A percentile compares a stretch with the other conserved stretches of the same genome.
Conservation (phyloP, 257 asterid genomes). For the Scutellaria galericulata region DNA sequence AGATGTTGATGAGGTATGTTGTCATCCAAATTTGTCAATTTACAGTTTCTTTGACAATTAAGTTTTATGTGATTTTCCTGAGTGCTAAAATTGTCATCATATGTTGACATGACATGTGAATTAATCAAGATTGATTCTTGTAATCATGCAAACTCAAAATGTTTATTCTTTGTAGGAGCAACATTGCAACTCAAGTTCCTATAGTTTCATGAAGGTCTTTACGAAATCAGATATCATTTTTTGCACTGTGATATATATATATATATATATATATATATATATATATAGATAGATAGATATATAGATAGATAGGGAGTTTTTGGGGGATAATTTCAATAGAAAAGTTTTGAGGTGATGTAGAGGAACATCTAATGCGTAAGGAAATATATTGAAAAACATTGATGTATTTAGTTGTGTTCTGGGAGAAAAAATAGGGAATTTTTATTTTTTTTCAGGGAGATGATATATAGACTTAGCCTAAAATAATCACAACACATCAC, state of each 20-base stretch:
- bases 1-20: slow-evolving; percentile 92
- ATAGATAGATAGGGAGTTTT: too few species aligned
- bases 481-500: too few species aligned
- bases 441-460: too few species aligned
- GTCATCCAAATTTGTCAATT: background rate
- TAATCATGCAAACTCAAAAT: slow-evolving; percentile 7
- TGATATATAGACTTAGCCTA: too few species aligned
- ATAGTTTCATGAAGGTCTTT: background rate
- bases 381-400: too few species aligned
- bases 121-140: background rate
- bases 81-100: slow-evolving; percentile 2
- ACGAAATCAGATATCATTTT: background rate
- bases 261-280: too few species aligned
- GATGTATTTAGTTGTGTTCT: too few species aligned
- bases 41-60: slow-evolving; percentile 17
- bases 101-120: background rate
- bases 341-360: too few species aligned
- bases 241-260: background rate
- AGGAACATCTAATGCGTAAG: too few species aligned
- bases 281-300: too few species aligned
- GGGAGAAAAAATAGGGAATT: too few species aligned
- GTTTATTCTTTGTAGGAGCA: background rate
- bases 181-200: background rate
- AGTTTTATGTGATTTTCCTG: background rate
- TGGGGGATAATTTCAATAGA: too few species aligned